A percentile compares a stretch with the other conserved stretches of the same genome.
phyloP scores from a whole-genome alignment of 2,329 filamentous ascomycete species.

The Dendryphion nanum region DNA sequence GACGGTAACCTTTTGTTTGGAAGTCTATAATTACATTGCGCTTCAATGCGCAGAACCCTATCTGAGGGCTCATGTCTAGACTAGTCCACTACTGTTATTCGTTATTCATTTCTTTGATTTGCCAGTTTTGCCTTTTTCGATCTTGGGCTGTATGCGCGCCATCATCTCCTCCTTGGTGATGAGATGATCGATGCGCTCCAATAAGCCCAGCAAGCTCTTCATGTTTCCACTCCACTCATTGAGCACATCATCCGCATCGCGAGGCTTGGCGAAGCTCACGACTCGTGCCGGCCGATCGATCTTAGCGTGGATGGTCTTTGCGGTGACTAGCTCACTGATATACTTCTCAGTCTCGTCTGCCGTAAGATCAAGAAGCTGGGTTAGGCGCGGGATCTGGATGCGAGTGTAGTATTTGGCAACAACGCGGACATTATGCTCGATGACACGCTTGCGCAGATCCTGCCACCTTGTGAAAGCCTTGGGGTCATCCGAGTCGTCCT shows the following conservation, averaged over 20 bases:
- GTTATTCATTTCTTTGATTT: conserved; percentile 36
- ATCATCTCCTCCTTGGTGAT: conserved; percentile 99
- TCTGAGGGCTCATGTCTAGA: conserved; percentile 29
- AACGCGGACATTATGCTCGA: conserved; percentile 97
- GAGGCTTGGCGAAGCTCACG: conserved; percentile 91
- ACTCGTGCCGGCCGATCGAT: conserved; percentile 92
- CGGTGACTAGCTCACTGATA: conserved; percentile 93
- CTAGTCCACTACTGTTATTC: conserved; percentile 14
- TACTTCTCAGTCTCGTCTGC: conserved; percentile 99
- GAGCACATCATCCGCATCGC: conserved; percentile 91
- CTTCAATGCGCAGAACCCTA: conserved; percentile 25
- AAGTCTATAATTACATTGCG: conserved; percentile 39
- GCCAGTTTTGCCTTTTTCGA: conserved; percentile 40
- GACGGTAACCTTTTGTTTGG: conserved; percentile 7
- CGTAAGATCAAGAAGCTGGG: conserved; percentile 83
- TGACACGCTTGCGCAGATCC: conserved; percentile 94
- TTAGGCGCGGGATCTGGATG: conserved; percentile 88
- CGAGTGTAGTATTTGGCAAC: conserved; percentile 99
- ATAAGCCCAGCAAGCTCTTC: conserved; percentile 81
- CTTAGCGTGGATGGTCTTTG: conserved; percentile 96
- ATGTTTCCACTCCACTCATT: conserved; percentile 99
- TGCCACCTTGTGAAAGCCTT: conserved; percentile 87
- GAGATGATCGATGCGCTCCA: conserved; percentile 93
- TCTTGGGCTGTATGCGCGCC: conserved; percentile 81
- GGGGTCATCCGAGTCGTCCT: conserved; percentile 66